A percentile compares a stretch with the other conserved stretches of the same genome.
These are phyloP conservation scores for Penicillium maclennaniae DNA, from an alignment of 495 filamentous ascomycete species.

Conservation along the genomic window DNA sequence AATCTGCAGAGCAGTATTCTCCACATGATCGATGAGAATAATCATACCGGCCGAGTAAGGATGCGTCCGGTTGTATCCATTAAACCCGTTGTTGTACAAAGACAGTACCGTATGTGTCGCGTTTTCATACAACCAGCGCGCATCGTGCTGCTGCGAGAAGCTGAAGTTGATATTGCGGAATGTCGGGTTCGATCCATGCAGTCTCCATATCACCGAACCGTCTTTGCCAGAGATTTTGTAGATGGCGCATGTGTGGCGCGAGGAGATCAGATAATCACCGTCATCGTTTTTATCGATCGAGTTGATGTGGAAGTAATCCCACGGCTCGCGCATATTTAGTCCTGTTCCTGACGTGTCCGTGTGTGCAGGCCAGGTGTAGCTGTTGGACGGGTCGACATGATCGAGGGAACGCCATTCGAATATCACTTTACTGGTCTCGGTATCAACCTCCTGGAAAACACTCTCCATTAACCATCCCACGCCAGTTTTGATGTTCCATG, in stretches of 20 bases:
- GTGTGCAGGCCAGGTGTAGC: slow-evolving; percentile 41
- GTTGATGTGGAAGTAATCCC: slow-evolving; percentile 66
- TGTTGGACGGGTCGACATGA: slow-evolving; percentile 45
- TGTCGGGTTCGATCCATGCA: slow-evolving; percentile 49
- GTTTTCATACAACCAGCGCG: slow-evolving; percentile 51
- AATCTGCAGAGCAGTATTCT: slow-evolving; percentile 46
- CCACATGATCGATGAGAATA: slow-evolving; percentile 50
- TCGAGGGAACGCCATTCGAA: slow-evolving; percentile 54
- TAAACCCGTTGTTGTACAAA: slow-evolving; percentile 55
- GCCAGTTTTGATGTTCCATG: slow-evolving; percentile 46
- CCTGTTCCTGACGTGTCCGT: slow-evolving; percentile 48
- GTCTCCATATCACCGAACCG: slow-evolving; percentile 54
- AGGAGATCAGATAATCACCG: slow-evolving; percentile 58
- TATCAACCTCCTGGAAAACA: slow-evolving; percentile 50
- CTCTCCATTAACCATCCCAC: slow-evolving; percentile 51
- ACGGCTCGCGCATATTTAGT: slow-evolving; percentile 43
- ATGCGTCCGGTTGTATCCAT: slow-evolving; percentile 46
- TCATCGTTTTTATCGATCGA: slow-evolving; percentile 55
- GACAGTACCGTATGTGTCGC: slow-evolving; percentile 49
- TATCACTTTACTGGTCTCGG: slow-evolving; percentile 45
- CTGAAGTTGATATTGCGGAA: slow-evolving; percentile 49
- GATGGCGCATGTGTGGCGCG: slow-evolving; percentile 54
- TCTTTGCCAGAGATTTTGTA: slow-evolving; percentile 58
- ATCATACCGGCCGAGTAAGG: slow-evolving; percentile 55
- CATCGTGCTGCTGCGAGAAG: slow-evolving; percentile 63